A percentile compares a stretch with the other conserved stretches of the same genome.
phyloP scores from a whole-genome alignment of 2,329 filamentous ascomycete species.

The Dactylellina leptospora region DNA sequence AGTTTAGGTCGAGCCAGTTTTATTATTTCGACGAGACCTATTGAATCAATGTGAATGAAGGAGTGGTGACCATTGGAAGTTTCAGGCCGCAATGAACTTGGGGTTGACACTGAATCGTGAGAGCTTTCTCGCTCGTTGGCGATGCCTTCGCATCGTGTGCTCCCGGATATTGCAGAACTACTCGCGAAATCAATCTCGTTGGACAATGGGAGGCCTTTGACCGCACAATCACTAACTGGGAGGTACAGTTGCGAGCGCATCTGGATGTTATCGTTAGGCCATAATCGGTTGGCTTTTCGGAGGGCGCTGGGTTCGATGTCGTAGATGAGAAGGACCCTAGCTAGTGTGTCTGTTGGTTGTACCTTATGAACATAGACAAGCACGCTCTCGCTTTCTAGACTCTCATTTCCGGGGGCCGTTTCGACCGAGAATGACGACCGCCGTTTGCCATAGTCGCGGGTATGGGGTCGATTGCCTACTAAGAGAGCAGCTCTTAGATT shows the following conservation, averaged over 20 bases:
- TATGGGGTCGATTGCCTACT: conserved; percentile 63
- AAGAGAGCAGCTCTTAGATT: conserved; percentile 75
- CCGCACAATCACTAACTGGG: conserved; percentile 86
- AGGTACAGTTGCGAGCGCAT: conserved; percentile 80
- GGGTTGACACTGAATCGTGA: conserved; percentile 55
- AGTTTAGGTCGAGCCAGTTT: conserved; percentile 81
- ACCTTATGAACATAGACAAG: conserved; percentile 92
- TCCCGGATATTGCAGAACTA: conserved; percentile 60
- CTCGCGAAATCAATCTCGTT: conserved; percentile 61
- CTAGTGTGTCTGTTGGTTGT: conserved; percentile 82
- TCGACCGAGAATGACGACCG: conserved; percentile 58
- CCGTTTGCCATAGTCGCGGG: conserved; percentile 10
- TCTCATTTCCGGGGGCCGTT: conserved; percentile 58
- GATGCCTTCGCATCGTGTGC: conserved; percentile 39
- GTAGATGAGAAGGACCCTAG: conserved; percentile 88
- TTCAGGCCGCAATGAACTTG: conserved; percentile 62
- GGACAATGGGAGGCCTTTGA: conserved; percentile 73
- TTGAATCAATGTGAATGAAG: conserved; percentile 59
- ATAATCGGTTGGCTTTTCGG: conserved; percentile 88
- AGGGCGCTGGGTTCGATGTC: conserved; percentile 84
- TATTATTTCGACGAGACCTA: conserved; percentile 80
- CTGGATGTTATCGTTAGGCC: conserved; percentile 92
- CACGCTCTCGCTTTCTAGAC: conserved; percentile 74
- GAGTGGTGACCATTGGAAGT: conserved; percentile 68
- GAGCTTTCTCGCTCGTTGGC: not conserved